Conservation (phyloP, 176 grass and related monocot species). For the Aegilops longissima region DNA sequence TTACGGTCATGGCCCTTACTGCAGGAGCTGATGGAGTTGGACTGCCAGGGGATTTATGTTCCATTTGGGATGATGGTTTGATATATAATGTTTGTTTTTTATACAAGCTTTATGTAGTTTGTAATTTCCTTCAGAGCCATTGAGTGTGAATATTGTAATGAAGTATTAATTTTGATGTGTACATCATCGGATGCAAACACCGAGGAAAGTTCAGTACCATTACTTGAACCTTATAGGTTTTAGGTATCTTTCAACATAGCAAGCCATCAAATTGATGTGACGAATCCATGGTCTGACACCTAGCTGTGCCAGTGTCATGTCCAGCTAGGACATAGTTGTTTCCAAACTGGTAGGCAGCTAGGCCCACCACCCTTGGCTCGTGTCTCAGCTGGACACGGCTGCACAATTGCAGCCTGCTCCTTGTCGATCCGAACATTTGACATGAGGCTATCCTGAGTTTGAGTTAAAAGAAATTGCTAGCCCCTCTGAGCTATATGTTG, state of each 20-base stretch:
- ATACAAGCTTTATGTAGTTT: too few relatives aligned
- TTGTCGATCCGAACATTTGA: background rate
- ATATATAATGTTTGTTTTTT: too few relatives aligned
- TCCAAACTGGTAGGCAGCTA: background rate
- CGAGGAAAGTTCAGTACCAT: too few relatives aligned
- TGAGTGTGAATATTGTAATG: too few relatives aligned
- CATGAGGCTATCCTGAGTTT: background rate
- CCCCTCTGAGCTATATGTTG: background rate
- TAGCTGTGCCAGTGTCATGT: background rate
- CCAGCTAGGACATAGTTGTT: background rate
- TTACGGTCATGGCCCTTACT: too few relatives aligned
- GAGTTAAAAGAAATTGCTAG: background rate
- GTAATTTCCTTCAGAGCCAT: too few relatives aligned
- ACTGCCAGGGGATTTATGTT: too few relatives aligned
- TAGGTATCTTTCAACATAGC: background rate
- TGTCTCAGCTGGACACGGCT: background rate
- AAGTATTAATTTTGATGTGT: too few relatives aligned
- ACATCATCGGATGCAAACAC: too few relatives aligned
- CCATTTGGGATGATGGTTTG: too few relatives aligned
- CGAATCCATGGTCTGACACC: background rate
- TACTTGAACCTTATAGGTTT: background rate
- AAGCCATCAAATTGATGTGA: conserved; percentile 4
- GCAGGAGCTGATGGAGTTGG: too few relatives aligned
- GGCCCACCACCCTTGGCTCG: background rate
- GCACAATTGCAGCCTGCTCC: background rate